Evolutionary conservation across 2,329 filamentous ascomycete species (phyloP).

Genomic region (Xylaria sp.): DNA sequence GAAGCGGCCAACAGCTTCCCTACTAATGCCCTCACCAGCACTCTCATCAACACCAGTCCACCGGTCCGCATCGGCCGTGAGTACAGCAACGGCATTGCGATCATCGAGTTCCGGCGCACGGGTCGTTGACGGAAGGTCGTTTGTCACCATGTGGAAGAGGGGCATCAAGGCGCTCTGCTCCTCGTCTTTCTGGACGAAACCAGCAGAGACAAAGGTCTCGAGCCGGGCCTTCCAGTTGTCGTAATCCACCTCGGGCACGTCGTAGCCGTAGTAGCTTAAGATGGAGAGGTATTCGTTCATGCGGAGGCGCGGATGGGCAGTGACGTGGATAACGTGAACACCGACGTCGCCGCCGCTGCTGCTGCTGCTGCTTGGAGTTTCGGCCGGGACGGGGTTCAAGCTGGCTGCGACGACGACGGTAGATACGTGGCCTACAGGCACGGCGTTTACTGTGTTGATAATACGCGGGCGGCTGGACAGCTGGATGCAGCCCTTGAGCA

Average conservation of each 20-base stretch:
- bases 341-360: background rate
- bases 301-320: background rate
- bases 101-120: conserved; percentile 78
- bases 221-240: background rate
- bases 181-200: conserved; percentile 57
- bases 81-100: conserved; percentile 65
- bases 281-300: background rate
- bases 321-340: conserved; percentile 66
- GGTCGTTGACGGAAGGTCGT: conserved; percentile 71
- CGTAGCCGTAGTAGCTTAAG: background rate
- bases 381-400: conserved; percentile 61
- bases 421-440: conserved; percentile 84
- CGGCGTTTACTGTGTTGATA: conserved; percentile 84
- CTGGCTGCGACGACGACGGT: conserved; percentile 74
- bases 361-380: conserved; percentile 1
- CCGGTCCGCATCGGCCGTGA: conserved; percentile 66
- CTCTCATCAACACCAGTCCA: conserved; percentile 64
- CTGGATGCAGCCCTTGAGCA: conserved; percentile 88
- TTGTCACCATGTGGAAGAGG: conserved; percentile 74
- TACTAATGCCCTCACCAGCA: conserved; percentile 59
- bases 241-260: background rate
- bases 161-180: conserved; percentile 77
- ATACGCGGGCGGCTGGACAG: conserved; percentile 75
- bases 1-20: conserved; percentile 68
- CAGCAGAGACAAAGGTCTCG: conserved; percentile 55